phyloP scores from a whole-genome alignment of 169 alveolate genomes.

The Plasmodium fragile region DNA sequence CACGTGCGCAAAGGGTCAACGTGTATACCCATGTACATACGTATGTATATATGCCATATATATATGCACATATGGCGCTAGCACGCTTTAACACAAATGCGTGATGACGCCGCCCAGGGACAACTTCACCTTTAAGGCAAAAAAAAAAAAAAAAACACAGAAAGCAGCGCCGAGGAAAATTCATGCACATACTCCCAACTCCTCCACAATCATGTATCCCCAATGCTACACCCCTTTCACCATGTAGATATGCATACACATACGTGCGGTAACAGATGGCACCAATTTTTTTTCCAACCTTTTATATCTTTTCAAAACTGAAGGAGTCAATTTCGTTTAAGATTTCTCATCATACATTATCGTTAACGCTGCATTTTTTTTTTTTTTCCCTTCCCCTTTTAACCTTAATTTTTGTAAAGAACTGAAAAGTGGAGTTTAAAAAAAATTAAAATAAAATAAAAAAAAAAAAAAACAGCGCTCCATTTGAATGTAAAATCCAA shows the following conservation, averaged over 20 bases:
- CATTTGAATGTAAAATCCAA: conserved; percentile 5
- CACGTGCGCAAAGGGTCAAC: background rate
- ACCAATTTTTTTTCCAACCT: conserved; percentile 1
- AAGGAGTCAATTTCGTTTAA: background rate
- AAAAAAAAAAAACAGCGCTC: background rate
- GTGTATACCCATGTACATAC: background rate
- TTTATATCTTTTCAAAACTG: background rate
- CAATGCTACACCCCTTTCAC: background rate
- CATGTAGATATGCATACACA: background rate
- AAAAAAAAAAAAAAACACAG: no score
- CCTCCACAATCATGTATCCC: background rate
- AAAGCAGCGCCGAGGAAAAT: background rate
- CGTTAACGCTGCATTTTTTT: conserved; percentile 6
- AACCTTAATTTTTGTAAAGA: conserved; percentile 8
- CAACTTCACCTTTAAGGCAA: background rate
- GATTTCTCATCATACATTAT: background rate
- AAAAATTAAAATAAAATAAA: conserved; percentile 1
- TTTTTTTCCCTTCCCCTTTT: conserved; percentile 11
- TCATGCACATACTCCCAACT: background rate
- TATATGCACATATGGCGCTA: background rate
- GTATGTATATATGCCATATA: background rate
- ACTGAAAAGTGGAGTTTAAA: background rate
- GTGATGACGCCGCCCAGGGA: background rate
- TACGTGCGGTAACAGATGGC: background rate
- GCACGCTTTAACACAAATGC: background rate